These are phyloP conservation scores for Chalciporus chontae DNA, from an alignment of 768 basidiomycete genomes.

Conservation along the genomic window DNA sequence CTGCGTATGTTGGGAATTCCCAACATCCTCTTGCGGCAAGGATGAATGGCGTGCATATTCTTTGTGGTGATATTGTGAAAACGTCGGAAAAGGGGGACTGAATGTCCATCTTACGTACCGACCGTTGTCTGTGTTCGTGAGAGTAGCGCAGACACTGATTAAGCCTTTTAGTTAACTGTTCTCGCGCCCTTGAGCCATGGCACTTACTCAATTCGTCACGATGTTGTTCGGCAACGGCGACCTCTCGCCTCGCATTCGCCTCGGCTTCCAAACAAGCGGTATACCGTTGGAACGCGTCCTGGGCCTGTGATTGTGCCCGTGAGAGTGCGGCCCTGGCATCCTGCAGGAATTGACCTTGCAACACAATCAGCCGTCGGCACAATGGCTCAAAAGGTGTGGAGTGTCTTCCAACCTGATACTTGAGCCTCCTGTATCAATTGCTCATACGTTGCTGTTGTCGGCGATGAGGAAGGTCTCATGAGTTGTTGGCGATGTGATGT, in stretches of 20 bases:
- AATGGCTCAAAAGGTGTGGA: conserved; percentile 4
- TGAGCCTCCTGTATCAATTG: conserved; percentile 56
- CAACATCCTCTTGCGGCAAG: conserved; percentile 28
- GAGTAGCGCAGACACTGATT: conserved; percentile 32
- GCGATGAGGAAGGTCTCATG: conserved; percentile 48
- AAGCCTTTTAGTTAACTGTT: conserved; percentile 16
- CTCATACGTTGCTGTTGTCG: conserved; percentile 48
- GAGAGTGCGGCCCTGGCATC: conserved; percentile 56
- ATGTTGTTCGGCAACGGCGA: conserved; percentile 61
- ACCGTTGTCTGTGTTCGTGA: conserved; percentile 34
- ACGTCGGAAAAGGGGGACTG: conserved; percentile 4
- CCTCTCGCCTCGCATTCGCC: conserved; percentile 60
- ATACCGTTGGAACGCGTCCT: conserved; percentile 68
- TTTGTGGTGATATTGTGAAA: conserved; percentile 25
- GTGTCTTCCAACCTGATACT: conserved; percentile 49
- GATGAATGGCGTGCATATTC: conserved; percentile 33
- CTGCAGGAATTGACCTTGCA: conserved; percentile 58
- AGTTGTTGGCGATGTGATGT: conserved; percentile 31
- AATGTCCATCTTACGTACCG: conserved; percentile 27
- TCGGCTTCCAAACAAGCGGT: conserved; percentile 68
- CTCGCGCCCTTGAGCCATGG: conserved; percentile 8
- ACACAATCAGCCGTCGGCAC: conserved; percentile 7
- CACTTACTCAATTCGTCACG: conserved; percentile 56
- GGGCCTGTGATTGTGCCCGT: conserved; percentile 67
- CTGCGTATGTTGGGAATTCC: conserved; percentile 29